These are phyloP conservation scores for Penicillium palitans DNA, from an alignment of 2,329 filamentous ascomycete species.

Conservation along the genomic window DNA sequence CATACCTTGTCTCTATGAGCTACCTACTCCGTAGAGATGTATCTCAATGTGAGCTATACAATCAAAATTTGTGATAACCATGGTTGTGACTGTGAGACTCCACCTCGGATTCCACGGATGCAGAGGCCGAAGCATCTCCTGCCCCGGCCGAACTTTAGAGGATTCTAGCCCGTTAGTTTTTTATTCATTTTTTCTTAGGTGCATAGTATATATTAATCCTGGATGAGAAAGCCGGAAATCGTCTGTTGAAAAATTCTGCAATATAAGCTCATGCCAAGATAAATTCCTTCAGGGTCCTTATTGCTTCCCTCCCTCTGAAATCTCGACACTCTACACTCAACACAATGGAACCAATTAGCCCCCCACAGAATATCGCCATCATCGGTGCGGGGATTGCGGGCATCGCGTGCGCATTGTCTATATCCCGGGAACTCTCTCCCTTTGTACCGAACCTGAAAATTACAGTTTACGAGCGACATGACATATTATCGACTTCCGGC, in stretches of 20 bases:
- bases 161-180: slow-evolving; percentile 5
- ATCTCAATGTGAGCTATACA: not conserved
- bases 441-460: slow-evolving; percentile 38
- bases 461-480: slow-evolving; percentile 43
- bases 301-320: not conserved
- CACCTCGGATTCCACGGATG: slow-evolving; percentile 19
- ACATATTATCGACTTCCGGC: slow-evolving; percentile 45
- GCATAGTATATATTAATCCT: slow-evolving; percentile 1
- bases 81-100: slow-evolving; percentile 6
- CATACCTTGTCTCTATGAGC: not conserved
- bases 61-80: not conserved
- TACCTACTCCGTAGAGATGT: too few relatives aligned
- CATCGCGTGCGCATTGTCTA: slow-evolving; percentile 35
- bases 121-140: slow-evolving; percentile 25
- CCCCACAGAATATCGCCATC: slow-evolving; percentile 33
- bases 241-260: not conserved
- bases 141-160: slow-evolving; percentile 20
- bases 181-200: not conserved
- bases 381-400: slow-evolving; percentile 40
- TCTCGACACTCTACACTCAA: not conserved
- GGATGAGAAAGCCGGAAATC: not conserved
- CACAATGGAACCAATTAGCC: slow-evolving; percentile 15
- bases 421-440: slow-evolving; percentile 36
- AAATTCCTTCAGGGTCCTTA: not conserved
- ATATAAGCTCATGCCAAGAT: slow-evolving; percentile 6